Conservation (phyloP, 768 basidiomycete genomes). For the Crassisporium funariophilum region DNA sequence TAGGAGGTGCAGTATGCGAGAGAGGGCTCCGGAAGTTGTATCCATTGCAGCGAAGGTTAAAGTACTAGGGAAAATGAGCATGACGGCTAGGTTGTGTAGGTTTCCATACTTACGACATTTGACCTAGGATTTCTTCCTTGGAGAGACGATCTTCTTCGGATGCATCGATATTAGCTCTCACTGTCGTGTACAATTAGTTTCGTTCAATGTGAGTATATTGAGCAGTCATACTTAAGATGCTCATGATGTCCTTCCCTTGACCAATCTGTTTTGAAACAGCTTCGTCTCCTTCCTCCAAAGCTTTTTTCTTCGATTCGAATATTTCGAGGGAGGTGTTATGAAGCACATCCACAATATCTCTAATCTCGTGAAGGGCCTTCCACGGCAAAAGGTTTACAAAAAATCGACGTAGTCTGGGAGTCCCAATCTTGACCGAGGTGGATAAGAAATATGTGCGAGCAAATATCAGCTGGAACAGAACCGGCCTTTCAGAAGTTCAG, state of each 20-base stretch:
- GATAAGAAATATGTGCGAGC: slow-evolving; percentile 23
- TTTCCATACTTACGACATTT: slow-evolving; percentile 28
- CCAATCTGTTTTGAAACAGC: slow-evolving; percentile 34
- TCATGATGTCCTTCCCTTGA: slow-evolving; percentile 49
- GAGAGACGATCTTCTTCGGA: slow-evolving; percentile 31
- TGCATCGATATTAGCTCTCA: slow-evolving; percentile 41
- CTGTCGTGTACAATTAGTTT: slow-evolving; percentile 21
- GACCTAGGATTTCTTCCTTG: slow-evolving; percentile 41
- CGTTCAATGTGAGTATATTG: background rate
- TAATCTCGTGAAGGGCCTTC: slow-evolving; percentile 28
- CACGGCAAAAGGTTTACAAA: slow-evolving; percentile 35
- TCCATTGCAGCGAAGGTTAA: slow-evolving; percentile 28
- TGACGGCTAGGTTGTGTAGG: background rate
- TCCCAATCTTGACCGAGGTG: slow-evolving; percentile 26
- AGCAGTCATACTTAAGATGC: slow-evolving; percentile 40
- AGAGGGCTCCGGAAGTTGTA: slow-evolving; percentile 22
- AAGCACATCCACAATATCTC: slow-evolving; percentile 37
- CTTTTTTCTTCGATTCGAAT: slow-evolving; percentile 36
- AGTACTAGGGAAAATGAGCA: slow-evolving; percentile 9
- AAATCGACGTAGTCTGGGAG: slow-evolving; percentile 32
- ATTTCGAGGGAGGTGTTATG: slow-evolving; percentile 38
- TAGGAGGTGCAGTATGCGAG: slow-evolving; percentile 21
- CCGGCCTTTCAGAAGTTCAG: slow-evolving; percentile 15
- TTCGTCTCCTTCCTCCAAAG: slow-evolving; percentile 36
- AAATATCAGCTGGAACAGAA: slow-evolving; percentile 17